Evolutionary conservation across 1,139 yeast genomes (phyloP), one percentile per base, ranked within the genome.

Genomic region (Geotrichum carabidarum): DNA sequence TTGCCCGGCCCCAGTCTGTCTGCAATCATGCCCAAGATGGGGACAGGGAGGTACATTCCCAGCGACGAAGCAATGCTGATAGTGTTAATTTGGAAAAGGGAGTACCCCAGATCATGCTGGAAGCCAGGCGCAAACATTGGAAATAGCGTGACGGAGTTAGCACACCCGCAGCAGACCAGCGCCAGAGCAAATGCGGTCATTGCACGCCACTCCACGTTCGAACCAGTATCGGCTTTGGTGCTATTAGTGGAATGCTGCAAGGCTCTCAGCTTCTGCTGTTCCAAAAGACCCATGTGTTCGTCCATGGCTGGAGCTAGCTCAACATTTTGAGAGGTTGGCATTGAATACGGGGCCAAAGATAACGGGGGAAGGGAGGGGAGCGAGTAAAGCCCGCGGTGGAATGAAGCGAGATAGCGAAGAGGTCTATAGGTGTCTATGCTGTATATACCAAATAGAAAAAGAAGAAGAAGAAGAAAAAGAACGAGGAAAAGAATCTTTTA

Each of bases 11-110:
- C 96, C 65, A 85, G 86, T 30, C 82, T 73, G 68, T 93, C 98
- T 0, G 95, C 91, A 48, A 87, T 70, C 62, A 86, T 82, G 0
- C 99, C 99, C 48, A 91, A 71, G 0, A 84, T 67, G 0, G 98
- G 97, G 5, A 91, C 80, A 15, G 94, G 84, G 54, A 90, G 70
- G 68, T 93, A 93, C 82, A 88, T 83, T 1, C 97, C 97, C 53
- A 86, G 71, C 34, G 87, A 86, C 43, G 87, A 83, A 22, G 81
- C 74, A 41, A 91, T 84, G 6, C 95, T 86, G 15, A 93, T 81
- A 57, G 82, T 71, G 71, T 93, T 93, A 65, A 89, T 82, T 62
- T 88, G 81, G 55, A 87, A 74, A 60, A 87, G 87, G 1, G 83
- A 70, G 64, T 86, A 83, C 4, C 81, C 79, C 52, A 85, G 72